Base-by-base conservation (phyloP, 2,329 filamentous ascomycete species). In the Pseudodiploospora longispora region DNA sequence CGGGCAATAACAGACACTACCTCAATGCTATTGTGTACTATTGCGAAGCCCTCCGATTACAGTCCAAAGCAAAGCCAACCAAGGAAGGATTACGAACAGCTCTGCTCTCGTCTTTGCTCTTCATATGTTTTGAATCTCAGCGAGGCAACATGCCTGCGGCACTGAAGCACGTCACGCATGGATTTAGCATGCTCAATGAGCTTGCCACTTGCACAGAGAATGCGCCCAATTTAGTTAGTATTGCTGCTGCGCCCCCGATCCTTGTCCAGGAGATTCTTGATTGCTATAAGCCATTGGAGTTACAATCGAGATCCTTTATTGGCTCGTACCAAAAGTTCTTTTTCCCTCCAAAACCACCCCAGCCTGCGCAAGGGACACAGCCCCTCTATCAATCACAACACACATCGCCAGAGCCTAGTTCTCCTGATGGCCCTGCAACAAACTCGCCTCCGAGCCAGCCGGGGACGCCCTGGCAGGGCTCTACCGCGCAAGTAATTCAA, bases 51-150 rank as follows among this genome's bases (percentile, higher is more conserved):
- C 51, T 69, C n/a, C 63, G 64, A 3, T 49, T 67, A 6, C 66
- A 69, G 33, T 56, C 64, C 6, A 59, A 61, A 33, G 64, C 65
- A 1, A 57, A 51, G 31, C 63, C 65, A 2, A 62, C 57, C 2
- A 59, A 55, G 5, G 62, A 64, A n/a, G 60, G 62, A 2, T 47
- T 68, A 5, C 56, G 64, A 8, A 68, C 66, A 2, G 65, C 66
- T 0, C 50, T 69, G 42, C 46, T 69, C 6, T 59, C 66, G 2
- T 68, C 66, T 0, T 52, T 69, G 4, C 47, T 69, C 0, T 69
- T 69, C 35, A 63, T 69, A 34, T 67, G 65, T 44, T 69, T 69
- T 31, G 66, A 69, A 38, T 52, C 64, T 3, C 63, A 66, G 46
- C 54, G 66, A 4, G 66, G 65, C 3, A 68, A 69, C 9, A 57